phyloP scores from a whole-genome alignment of 306 rosid species.

The Vicia villosa region DNA sequence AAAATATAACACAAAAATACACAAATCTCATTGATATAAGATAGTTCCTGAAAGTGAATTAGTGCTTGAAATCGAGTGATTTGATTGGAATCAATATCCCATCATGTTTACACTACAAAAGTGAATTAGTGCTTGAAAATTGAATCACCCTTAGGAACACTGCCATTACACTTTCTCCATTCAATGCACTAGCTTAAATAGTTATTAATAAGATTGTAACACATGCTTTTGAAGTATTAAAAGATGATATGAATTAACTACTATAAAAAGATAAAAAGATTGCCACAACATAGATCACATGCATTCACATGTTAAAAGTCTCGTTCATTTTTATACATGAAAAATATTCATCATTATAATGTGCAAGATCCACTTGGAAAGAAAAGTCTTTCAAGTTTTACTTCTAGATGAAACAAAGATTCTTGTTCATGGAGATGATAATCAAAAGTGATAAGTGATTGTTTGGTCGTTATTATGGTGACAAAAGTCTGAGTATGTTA shows the following conservation, averaged over 20 bases:
- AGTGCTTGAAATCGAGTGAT: too few species aligned
- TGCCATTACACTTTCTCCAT: neutral
- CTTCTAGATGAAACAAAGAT: conserved; percentile 18
- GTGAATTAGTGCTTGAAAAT: neutral
- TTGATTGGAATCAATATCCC: too few species aligned
- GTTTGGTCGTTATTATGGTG: neutral
- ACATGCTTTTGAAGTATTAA: neutral
- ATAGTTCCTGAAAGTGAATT: too few species aligned
- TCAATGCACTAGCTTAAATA: neutral
- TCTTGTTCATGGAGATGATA: conserved; percentile 3
- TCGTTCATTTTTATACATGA: neutral
- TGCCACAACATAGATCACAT: neutral
- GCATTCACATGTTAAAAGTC: conserved; percentile 8
- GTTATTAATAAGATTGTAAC: neutral
- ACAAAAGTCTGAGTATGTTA: neutral
- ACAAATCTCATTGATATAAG: too few species aligned
- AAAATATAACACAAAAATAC: too few species aligned
- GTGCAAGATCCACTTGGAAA: neutral
- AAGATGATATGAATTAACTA: neutral
- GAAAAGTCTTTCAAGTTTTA: conserved; percentile 5
- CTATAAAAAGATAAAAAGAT: neutral
- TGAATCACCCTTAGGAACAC: neutral
- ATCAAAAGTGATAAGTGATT: neutral
- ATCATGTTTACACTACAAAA: too few species aligned
- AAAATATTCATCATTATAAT: neutral